Conservation (phyloP, 768 basidiomycete genomes). For the Russula ochroleuca region DNA sequence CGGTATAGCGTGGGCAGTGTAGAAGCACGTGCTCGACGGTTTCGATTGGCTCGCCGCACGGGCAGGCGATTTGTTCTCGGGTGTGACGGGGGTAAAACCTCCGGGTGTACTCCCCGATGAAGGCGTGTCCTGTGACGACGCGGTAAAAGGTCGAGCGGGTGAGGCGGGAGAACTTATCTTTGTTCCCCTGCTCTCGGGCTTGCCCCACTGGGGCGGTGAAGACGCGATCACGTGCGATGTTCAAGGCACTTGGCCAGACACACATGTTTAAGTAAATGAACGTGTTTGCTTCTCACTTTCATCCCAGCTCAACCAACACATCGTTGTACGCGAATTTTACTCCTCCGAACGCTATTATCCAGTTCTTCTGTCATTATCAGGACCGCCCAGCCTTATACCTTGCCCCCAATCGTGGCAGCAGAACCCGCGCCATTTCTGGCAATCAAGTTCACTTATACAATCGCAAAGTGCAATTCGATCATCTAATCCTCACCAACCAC, state of each 20-base stretch:
- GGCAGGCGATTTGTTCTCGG: too few species aligned
- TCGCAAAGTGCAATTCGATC: not conserved
- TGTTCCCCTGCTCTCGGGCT: too few species aligned
- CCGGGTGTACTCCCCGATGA: too few species aligned
- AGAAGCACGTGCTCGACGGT: too few species aligned
- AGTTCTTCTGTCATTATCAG: not conserved
- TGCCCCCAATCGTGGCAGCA: not conserved
- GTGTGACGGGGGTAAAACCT: too few species aligned
- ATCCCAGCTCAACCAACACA: not conserved
- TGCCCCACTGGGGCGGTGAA: too few species aligned
- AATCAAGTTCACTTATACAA: not conserved
- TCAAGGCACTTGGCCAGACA: slow-evolving; percentile 8
- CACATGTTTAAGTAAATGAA: not conserved
- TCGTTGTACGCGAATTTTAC: not conserved
- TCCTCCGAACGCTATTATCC: too few species aligned
- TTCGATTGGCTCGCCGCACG: too few species aligned
- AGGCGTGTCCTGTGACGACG: too few species aligned
- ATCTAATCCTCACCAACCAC: not conserved
- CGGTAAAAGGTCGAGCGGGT: too few species aligned
- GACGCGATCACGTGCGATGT: slow-evolving; percentile 15
- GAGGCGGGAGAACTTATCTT: too few species aligned
- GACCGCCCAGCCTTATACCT: not conserved
- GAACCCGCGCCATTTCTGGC: not conserved
- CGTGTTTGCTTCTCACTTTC: not conserved
- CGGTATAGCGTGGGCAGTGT: too few species aligned